These are phyloP conservation scores for Vinca major DNA, from an alignment of 305 asterid species.

Conservation along the genomic window DNA sequence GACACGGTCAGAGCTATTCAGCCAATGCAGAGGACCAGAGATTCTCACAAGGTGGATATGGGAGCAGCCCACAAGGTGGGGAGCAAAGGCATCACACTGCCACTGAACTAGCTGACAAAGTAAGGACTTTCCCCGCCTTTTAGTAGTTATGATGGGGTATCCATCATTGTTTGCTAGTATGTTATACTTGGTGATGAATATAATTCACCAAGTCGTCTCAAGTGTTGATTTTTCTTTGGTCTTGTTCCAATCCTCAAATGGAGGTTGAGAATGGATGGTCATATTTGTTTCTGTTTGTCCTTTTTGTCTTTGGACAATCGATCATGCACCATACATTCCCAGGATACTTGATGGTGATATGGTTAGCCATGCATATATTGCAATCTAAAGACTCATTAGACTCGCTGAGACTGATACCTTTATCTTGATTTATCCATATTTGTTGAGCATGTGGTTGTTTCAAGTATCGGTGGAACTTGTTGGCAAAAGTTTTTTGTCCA, in stretches of 20 bases:
- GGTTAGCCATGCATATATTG: not conserved
- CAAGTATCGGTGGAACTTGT: no score
- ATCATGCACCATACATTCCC: no score
- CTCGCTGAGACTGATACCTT: not conserved
- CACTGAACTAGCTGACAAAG: slow-evolving; percentile 25
- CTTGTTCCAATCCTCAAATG: not conserved
- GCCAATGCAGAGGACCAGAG: slow-evolving; percentile 19
- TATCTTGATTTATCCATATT: not conserved
- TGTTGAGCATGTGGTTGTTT: no score
- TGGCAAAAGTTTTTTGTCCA: no score
- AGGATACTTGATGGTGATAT: not conserved
- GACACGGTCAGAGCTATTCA: slow-evolving; percentile 23
- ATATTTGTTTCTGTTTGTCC: not conserved
- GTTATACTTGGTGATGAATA: not conserved
- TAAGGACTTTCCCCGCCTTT: slow-evolving; percentile 11
- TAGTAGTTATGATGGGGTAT: not conserved
- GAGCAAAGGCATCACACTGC: slow-evolving; percentile 25
- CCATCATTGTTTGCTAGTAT: not conserved
- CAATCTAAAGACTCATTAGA: not conserved
- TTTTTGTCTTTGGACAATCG: not conserved
- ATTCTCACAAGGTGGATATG: slow-evolving; percentile 20
- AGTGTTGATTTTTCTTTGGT: not conserved
- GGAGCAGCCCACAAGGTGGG: slow-evolving; percentile 16
- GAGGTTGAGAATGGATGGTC: not conserved
- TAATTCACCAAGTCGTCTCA: not conserved